phyloP scores from a whole-genome alignment of 768 basidiomycete species.

The Russula griseocarnosa region DNA sequence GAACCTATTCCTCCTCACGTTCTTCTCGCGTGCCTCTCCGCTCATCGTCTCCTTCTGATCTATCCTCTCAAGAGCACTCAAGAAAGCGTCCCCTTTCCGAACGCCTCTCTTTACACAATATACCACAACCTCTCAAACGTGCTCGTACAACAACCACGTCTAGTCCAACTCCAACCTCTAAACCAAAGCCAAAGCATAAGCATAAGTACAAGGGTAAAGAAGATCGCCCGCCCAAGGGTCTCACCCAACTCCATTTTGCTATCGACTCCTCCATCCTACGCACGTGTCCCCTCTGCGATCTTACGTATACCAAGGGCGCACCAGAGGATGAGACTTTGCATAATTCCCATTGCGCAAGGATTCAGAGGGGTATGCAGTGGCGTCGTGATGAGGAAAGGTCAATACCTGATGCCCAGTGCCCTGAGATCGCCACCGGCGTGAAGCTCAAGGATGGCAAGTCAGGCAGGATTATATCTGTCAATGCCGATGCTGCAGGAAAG shows the following conservation, averaged over 20 bases:
- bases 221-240: constrained; percentile 42
- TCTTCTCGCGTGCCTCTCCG: constrained; percentile 31
- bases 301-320: constrained; percentile 78
- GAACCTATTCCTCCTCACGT: constrained; percentile 49
- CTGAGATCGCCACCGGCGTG: constrained; percentile 51
- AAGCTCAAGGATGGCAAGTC: constrained; percentile 54
- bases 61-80: constrained; percentile 34
- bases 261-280: constrained; percentile 62
- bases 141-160: constrained; percentile 25
- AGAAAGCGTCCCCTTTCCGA: constrained; percentile 40
- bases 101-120: constrained; percentile 35
- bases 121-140: constrained; percentile 35
- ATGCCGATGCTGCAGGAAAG: constrained; percentile 60
- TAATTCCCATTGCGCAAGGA: constrained; percentile 68
- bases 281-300: constrained; percentile 61
- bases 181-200: constrained; percentile 32
- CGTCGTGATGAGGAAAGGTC: constrained; percentile 75
- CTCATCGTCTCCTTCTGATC: constrained; percentile 39
- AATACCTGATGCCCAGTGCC: constrained; percentile 44
- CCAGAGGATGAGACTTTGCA: constrained; percentile 76
- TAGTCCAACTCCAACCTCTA: constrained; percentile 25
- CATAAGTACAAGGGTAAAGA: constrained; percentile 25
- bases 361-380: constrained; percentile 82
- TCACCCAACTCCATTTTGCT: constrained; percentile 78
- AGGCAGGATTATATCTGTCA: constrained; percentile 70